These are phyloP conservation scores for Amanita pseudoporphyria DNA, from an alignment of 768 basidiomycete genomes.

Conservation along the genomic window DNA sequence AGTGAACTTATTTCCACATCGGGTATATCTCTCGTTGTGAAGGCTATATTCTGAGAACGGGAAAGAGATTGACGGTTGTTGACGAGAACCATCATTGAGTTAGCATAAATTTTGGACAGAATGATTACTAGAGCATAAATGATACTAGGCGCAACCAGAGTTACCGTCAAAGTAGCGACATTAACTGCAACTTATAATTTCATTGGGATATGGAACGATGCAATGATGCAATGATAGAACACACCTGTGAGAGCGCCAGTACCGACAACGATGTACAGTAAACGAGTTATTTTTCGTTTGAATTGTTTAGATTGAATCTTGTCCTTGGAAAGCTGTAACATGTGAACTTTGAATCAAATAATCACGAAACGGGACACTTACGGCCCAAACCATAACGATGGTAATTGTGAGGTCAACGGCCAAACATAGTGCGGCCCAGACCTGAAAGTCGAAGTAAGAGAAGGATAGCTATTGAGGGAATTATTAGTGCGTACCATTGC, in stretches of 20 bases:
- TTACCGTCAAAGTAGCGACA: slow-evolving; percentile 19
- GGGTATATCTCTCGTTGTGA: no score
- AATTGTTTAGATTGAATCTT: slow-evolving; percentile 18
- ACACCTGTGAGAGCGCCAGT: slow-evolving; percentile 24
- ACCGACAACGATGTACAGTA: slow-evolving; percentile 24
- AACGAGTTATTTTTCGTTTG: slow-evolving; percentile 17
- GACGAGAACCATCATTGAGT: slow-evolving; percentile 23
- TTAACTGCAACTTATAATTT: slow-evolving; percentile 21
- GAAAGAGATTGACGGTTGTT: slow-evolving; percentile 19
- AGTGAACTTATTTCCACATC: background rate
- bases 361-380: slow-evolving; percentile 8
- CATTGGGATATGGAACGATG: background rate
- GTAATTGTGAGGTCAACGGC: slow-evolving; percentile 23
- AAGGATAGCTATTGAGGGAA: background rate
- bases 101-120: slow-evolving; percentile 25
- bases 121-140: slow-evolving; percentile 21
- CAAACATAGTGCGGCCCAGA: slow-evolving; percentile 22
- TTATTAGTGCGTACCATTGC: background rate
- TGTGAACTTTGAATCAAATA: background rate
- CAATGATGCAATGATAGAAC: background rate
- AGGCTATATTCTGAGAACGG: background rate
- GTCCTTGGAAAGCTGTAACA: slow-evolving; percentile 15
- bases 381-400: slow-evolving; percentile 22
- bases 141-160: slow-evolving; percentile 17
- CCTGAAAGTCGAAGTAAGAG: background rate